Conservation (phyloP, 257 asterid genomes). For the Scutellaria galericulata region DNA sequence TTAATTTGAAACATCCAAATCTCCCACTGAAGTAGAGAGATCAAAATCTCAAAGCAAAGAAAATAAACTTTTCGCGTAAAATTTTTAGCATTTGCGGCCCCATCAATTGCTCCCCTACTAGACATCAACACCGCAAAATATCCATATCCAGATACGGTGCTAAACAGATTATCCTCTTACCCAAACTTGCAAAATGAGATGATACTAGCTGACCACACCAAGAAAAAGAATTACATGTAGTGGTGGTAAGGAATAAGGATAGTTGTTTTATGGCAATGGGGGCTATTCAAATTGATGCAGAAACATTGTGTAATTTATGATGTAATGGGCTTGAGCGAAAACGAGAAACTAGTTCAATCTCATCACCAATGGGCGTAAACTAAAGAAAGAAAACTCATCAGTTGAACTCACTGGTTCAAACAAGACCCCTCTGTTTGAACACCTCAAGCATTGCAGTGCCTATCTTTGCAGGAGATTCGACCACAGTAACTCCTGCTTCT, state of each 20-base stretch:
- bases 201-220: background rate
- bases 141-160: no score
- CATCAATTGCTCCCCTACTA: no score
- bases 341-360: conserved; percentile 13
- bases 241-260: background rate
- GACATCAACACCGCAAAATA: no score
- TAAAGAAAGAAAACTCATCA: background rate
- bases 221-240: background rate
- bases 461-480: conserved; percentile 93
- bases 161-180: no score
- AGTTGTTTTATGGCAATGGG: background rate
- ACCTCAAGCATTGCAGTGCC: conserved; percentile 87
- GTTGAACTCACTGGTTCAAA: conserved; percentile 41
- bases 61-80: no score
- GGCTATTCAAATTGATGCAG: background rate
- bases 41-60: no score
- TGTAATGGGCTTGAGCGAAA: background rate
- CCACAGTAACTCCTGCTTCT: conserved; percentile 90
- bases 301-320: conserved; percentile 22
- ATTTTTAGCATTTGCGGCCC: no score
- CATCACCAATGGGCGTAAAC: background rate
- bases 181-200: no score
- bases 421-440: conserved; percentile 87
- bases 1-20: no score
- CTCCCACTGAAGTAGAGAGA: no score